Base-by-base conservation (phyloP, 176 grass and related monocot genomes). In the Hyparrhenia diplandra region DNA sequence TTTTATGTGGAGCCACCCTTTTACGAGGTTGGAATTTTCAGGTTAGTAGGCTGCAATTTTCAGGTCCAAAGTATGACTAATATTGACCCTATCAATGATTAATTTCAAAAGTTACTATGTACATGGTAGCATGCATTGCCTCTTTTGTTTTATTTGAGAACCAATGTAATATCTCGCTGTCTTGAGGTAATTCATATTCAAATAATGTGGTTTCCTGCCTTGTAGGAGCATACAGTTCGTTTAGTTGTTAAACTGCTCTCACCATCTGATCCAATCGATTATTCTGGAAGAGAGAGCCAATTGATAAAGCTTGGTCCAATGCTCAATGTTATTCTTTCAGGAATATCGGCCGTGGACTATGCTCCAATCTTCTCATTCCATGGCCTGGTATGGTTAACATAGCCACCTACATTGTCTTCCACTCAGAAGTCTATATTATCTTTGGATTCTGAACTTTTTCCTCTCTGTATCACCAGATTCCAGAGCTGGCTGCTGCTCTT, bases 21-120 rank as follows among this genome's bases (percentile, higher is more conserved):
- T 78, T 94, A 74, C 89, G 78, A 69, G 95, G 95, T 74, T 98
- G 95, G 95, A 98, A 94, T 88, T 90, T 98, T 91, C 95, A 98
- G 92, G 95, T 98, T 77, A 65, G 66, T 84, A 36, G 41, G 59
- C 18, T 65, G 39, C 31, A 59, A 62, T 74, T 71, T 79, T 30
- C 8, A 20, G 42, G 41, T 49, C 51, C 18, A 36, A 62, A 73
- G 13, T 65, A 74, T 79, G 59, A 20, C 47, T 55, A 79, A 36
- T 75, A 35, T 80, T 76, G 18, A 5, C 51, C 18, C 32, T 73
- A 87, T 39, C 23, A 57, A 64, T 45, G 37, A 14, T 64, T 83
- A 71, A 25, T 58, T 76, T 42, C 11, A 52, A 31, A 59, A 57
- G 37, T 21, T 24, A 6, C 14, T 46, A 2, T 67, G 80, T 29